Evolutionary conservation across 768 basidiomycete species (phyloP), one percentile per base, ranked within the genome.

Genomic region (Podaxis rugospora): DNA sequence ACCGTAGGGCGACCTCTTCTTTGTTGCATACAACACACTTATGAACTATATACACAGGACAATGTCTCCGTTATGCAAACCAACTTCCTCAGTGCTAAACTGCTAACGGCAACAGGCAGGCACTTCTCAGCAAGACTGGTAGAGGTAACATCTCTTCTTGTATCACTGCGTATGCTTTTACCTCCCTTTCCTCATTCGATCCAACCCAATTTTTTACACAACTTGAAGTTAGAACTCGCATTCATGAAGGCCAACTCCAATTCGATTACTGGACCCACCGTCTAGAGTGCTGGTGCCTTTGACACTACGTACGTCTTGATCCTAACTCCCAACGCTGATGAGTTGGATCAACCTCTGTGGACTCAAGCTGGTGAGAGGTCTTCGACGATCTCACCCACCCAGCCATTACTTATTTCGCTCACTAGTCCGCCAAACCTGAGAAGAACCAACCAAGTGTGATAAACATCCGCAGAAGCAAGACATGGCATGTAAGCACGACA

Each of bases 211-310:
- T 16, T 11, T 36, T n/a, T 18, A 14, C 32, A 40, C 55, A 80
- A 78, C 57, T 68, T 85, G 13, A 70, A 69, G 10, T 64, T 71
- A 40, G 74, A 81, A 59, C 75, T 85, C 21, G 75, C 77, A 1
- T 82, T 72, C 66, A 72, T 83, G 51, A 79, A 80, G 65, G 67
- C 68, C 7, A 72, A 78, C 62, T 78, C 76, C 58, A 72, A 74
- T 27, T 76, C 66, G 44, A 72, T 82, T 50, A 69, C 74, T 37
- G 83, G 83, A n/a, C 84, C 81, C 73, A 73, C 80, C n/a, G 74
- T 79, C 37, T 84, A 82, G 83, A 73, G 79, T 61, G 83, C 78
- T 40, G 82, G 82, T 46, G 71, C 78, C 2, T 85, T 84, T 68
- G 77, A 77, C 61, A 76, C 80, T 1, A 75, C 72, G 53, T 85